Evolutionary conservation across 371 early-diverging fungal species (phyloP), one percentile per base, ranked within the genome.

Genomic region (Mortierella sp.): DNA sequence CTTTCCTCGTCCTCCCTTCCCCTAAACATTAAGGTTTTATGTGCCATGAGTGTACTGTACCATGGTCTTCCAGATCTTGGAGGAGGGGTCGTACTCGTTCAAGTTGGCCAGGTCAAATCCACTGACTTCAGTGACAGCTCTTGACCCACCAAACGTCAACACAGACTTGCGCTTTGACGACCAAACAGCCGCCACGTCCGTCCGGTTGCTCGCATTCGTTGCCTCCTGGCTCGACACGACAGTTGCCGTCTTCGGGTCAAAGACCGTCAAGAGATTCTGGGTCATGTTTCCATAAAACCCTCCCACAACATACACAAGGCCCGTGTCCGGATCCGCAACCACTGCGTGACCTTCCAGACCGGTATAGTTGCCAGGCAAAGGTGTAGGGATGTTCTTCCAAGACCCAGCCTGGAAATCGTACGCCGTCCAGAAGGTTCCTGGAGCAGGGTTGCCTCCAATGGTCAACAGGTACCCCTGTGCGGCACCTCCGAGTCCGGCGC

Each of bases 71-170:
- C 80, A 85, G n/a, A 56, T 51, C 14, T 41, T 49, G 18, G 58
- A 48, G 18, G 58, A 56, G 0, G 86, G 82, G 51, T 82, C 77
- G 55, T 75, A 79, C 48, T 86, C 82, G 1, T 48, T 38, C 24
- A 86, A 24, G 2, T 14, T 76, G 2, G 35, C 18, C 71, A 85
- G 4, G 12, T 75, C 80, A 35, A 79, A 54, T 4, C 79, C 86
- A 27, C 32, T 41, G 4, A 70, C 29, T 4, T 8, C 32, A 10
- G 32, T 72, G 0, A 74, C 71, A 4, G 77, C 85, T 29, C 79
- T 49, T 8, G 86, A 77, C 16, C 86, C 86, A 38, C 86, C 86
- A 79, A 86, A 76, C 0, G 77, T 76, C 70, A 86, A 41, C 48
- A 82, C 68, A 10, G 75, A 51, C 18, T 79, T 79, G 16, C 77